Conservation (phyloP, 2,329 filamentous ascomycete species). For the Cercospora canescens region DNA sequence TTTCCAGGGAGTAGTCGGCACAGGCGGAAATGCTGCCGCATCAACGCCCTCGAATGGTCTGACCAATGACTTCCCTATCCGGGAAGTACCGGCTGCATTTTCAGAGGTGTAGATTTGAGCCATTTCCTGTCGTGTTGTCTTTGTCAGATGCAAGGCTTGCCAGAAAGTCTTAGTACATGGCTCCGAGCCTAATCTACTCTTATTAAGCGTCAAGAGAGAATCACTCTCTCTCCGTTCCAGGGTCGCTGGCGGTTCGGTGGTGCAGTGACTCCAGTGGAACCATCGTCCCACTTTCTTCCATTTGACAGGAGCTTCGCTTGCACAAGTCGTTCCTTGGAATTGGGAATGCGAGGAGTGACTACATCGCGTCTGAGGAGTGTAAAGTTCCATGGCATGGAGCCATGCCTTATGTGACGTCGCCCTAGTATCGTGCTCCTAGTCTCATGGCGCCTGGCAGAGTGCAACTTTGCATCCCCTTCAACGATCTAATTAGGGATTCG, state of each 20-base stretch:
- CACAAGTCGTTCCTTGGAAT: too few relatives aligned
- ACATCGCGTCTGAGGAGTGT: too few relatives aligned
- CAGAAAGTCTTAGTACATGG: background rate
- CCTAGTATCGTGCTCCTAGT: too few relatives aligned
- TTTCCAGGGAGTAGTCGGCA: background rate
- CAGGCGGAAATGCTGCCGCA: background rate
- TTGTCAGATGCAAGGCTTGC: background rate
- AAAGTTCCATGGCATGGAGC: too few relatives aligned
- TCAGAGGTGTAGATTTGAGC: background rate
- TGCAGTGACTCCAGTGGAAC: too few relatives aligned
- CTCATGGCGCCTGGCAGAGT: too few relatives aligned
- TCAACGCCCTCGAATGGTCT: background rate
- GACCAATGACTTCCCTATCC: background rate
- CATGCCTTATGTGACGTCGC: too few relatives aligned
- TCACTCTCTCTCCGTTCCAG: too few relatives aligned
- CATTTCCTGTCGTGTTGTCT: background rate
- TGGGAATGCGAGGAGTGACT: too few relatives aligned
- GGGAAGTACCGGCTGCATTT: background rate
- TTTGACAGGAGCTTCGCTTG: too few relatives aligned
- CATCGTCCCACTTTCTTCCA: too few relatives aligned
- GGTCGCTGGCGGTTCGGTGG: too few relatives aligned
- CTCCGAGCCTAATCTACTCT: background rate
- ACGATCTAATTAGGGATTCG: background rate
- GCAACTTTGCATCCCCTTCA: background rate
- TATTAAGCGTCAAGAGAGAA: background rate